phyloP scores from a whole-genome alignment of 225 moss, liverwort and hornwort genomes.

The Neckera pumila region DNA sequence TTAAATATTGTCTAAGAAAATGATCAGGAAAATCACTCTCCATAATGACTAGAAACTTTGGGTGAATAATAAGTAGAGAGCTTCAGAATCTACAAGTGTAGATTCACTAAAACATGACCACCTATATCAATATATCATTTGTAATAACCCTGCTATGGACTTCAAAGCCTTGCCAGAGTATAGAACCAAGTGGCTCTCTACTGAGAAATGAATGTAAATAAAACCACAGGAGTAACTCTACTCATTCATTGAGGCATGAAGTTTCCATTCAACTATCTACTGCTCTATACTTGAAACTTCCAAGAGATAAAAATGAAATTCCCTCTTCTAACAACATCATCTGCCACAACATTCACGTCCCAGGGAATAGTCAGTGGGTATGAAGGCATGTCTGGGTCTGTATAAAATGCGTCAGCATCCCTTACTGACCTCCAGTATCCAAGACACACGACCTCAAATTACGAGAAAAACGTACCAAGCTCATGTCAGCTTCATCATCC shows the following conservation, averaged over 20 bases:
- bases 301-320: neutral
- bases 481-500: constrained; percentile 50
- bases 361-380: neutral
- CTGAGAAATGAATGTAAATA: neutral
- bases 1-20: neutral
- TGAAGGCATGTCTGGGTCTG: neutral
- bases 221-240: neutral
- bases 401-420: neutral
- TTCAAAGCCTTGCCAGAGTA: neutral
- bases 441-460: neutral
- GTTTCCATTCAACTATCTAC: neutral
- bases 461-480: constrained; percentile 28
- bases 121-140: neutral
- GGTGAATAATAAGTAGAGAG: neutral
- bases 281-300: neutral
- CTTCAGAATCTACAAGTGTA: neutral
- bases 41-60: neutral
- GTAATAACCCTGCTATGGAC: neutral
- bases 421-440: neutral
- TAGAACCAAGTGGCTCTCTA: neutral
- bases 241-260: neutral
- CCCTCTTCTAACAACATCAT: neutral
- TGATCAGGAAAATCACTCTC: neutral
- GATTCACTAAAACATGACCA: neutral
- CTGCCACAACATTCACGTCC: neutral